Conservation (phyloP, 495 filamentous ascomycete genomes). For the Collariella sp. region DNA sequence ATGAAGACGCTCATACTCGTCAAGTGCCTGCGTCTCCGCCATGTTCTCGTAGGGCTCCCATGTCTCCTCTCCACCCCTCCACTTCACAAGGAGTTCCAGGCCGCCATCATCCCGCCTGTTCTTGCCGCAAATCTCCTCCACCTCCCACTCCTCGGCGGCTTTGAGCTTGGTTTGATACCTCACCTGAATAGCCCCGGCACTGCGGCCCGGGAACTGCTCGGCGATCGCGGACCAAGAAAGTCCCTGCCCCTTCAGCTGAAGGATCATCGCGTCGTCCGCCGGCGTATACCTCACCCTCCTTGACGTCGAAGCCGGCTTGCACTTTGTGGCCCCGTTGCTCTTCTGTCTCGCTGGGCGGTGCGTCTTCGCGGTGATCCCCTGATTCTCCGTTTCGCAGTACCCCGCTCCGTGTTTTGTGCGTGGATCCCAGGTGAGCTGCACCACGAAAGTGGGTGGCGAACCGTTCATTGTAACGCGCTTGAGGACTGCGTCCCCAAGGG, state of each 20-base stretch:
- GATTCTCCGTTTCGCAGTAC: background rate
- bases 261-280: too few relatives aligned
- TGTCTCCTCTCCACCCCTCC: background rate
- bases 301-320: background rate
- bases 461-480: background rate
- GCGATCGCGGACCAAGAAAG: too few relatives aligned
- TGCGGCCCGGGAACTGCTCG: too few relatives aligned
- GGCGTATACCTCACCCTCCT: too few relatives aligned
- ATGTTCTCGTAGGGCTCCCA: background rate
- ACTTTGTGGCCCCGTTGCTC: background rate
- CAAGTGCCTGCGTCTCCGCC: background rate
- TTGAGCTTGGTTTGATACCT: too few relatives aligned
- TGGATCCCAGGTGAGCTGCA: background rate
- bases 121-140: background rate
- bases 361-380: background rate
- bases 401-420: background rate
- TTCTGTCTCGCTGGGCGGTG: background rate
- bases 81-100: background rate
- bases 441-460: background rate
- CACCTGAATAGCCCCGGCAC: background rate
- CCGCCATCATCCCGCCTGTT: background rate
- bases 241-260: too few relatives aligned
- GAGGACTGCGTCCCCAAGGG: background rate
- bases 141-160: too few relatives aligned
- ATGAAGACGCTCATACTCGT: background rate